Percentiles rank a stretch among this genome's conserved stretches.
phyloP scores from a whole-genome alignment of 2,329 filamentous ascomycete genomes.

The Aspergillus pseudoglaucus region DNA sequence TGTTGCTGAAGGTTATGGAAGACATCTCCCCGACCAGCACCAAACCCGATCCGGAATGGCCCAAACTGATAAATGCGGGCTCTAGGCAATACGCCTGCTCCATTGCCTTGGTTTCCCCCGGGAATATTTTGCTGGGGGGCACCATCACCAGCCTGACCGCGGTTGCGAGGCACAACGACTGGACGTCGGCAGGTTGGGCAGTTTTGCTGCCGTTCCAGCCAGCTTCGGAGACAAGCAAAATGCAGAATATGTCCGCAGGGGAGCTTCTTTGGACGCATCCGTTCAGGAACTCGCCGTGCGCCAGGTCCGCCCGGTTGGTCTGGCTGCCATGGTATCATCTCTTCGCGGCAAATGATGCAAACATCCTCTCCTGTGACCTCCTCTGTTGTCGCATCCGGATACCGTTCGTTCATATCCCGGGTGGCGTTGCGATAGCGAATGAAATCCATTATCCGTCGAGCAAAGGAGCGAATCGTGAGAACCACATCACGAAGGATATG shows the following conservation, averaged over 20 bases:
- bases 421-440: conserved; percentile 86
- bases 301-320: conserved; percentile 32
- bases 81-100: conserved; percentile 36
- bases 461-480: conserved; percentile 85
- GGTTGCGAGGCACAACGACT: conserved; percentile 47
- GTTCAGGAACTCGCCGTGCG: conserved; percentile 57
- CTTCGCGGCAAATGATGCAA: conserved; percentile 95
- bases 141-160: conserved; percentile 24
- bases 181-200: conserved; percentile 89
- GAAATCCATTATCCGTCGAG: conserved; percentile 82
- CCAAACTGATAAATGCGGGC: conserved; percentile 66
- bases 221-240: conserved; percentile 88
- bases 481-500: conserved; percentile 96
- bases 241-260: conserved; percentile 95
- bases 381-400: conserved; percentile 81
- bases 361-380: conserved; percentile 83
- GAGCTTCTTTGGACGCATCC: conserved; percentile 85
- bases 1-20: conserved; percentile 62
- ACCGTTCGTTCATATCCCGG: conserved; percentile 83
- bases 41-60: conserved; percentile 66
- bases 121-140: conserved; percentile 22
- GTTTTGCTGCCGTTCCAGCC: conserved; percentile 94
- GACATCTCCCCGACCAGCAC: conserved; percentile 53
- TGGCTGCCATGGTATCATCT: conserved; percentile 76
- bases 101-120: conserved; percentile 30